phyloP scores from a whole-genome alignment of 106 monocot genomes.

The Vanilla planifolia region DNA sequence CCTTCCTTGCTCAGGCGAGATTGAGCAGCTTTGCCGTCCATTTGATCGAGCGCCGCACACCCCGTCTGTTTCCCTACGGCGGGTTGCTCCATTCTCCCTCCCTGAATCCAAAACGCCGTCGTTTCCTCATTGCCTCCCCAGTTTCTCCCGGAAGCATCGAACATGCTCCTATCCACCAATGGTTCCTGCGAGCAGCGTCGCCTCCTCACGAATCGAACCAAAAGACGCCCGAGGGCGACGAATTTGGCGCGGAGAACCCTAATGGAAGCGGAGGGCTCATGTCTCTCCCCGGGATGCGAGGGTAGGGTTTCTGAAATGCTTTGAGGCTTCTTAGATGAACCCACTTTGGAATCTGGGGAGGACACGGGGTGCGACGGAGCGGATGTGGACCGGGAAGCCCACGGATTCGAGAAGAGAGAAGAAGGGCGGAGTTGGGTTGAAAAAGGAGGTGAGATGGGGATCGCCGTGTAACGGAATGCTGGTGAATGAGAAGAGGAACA shows the following conservation, averaged over 20 bases:
- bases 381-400: neutral
- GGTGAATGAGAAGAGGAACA: too few relatives aligned
- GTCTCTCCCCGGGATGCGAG: constrained; percentile 4
- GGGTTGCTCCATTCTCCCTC: neutral
- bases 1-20: constrained; percentile 22
- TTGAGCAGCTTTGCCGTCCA: constrained; percentile 2
- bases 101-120: neutral
- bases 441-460: too few relatives aligned
- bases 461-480: too few relatives aligned
- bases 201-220: constrained; percentile 41
- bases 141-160: constrained; percentile 8
- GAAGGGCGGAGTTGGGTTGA: neutral
- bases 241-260: neutral
- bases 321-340: neutral
- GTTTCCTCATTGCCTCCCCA: neutral
- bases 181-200: constrained; percentile 27
- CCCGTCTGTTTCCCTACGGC: constrained; percentile 11
- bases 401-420: neutral
- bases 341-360: neutral
- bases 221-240: constrained; percentile 12
- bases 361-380: neutral
- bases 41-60: constrained; percentile 7
- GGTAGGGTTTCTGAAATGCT: neutral
- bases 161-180: constrained; percentile 15
- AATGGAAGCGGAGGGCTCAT: constrained; percentile 7